Conservation (phyloP, 805 yeast genomes). For the Huiozyma sinensis region DNA sequence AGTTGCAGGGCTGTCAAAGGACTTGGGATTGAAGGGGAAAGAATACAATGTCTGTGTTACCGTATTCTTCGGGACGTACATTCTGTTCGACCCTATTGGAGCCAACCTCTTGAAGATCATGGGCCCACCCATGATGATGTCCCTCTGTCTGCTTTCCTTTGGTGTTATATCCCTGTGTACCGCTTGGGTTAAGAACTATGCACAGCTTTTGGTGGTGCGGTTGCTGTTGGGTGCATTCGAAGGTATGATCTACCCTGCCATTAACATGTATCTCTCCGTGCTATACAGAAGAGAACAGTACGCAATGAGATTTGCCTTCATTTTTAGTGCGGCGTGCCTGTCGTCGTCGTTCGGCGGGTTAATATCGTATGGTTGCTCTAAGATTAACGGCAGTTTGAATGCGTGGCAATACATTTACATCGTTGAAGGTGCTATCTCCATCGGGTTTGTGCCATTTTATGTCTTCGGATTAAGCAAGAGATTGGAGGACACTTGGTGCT, state of each 20-base stretch:
- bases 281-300: constrained; percentile 39
- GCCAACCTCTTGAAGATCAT: constrained; percentile 30
- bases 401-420: constrained; percentile 45
- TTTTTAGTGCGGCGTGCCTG: constrained; percentile 42
- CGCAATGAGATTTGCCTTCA: constrained; percentile 37
- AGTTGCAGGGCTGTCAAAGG: constrained; percentile 39
- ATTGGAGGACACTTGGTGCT: constrained; percentile 31
- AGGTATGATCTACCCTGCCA: constrained; percentile 41
- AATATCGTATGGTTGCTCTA: constrained; percentile 36
- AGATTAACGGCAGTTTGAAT: constrained; percentile 31
- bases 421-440: constrained; percentile 38
- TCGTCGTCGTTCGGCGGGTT: constrained; percentile 52
- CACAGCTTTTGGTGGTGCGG: constrained; percentile 36
- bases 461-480: constrained; percentile 33
- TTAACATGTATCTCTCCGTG: constrained; percentile 37
- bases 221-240: constrained; percentile 44
- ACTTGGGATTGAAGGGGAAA: constrained; percentile 29
- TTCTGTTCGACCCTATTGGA: constrained; percentile 30
- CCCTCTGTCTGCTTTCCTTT: constrained; percentile 25
- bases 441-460: constrained; percentile 29
- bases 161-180: constrained; percentile 35
- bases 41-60: constrained; percentile 37
- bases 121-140: constrained; percentile 30
- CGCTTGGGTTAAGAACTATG: constrained; percentile 33
- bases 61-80: constrained; percentile 37